Evolutionary conservation across 768 basidiomycete genomes (phyloP).

Genomic region (Pleurotus djamor): DNA sequence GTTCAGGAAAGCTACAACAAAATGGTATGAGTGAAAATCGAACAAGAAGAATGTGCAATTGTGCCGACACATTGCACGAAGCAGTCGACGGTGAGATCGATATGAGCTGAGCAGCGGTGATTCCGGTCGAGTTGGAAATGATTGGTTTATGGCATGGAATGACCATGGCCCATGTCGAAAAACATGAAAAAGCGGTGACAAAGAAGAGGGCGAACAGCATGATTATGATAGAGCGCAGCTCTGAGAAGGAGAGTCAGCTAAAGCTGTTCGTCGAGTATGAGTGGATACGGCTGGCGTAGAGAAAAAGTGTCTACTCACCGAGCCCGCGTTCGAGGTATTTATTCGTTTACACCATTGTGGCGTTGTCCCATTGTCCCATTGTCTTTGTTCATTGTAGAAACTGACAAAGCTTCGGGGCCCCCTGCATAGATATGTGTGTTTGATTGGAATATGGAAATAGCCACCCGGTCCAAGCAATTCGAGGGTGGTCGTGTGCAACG

Average conservation of each 20-base stretch:
- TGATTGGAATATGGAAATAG: too few relatives aligned
- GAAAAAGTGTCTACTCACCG: too few relatives aligned
- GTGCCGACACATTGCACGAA: constrained; percentile 2
- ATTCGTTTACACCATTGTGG: too few relatives aligned
- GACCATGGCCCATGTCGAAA: not conserved
- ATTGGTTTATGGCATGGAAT: constrained; percentile 1
- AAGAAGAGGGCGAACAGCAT: not conserved
- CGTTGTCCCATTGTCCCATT: too few relatives aligned
- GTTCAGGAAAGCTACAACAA: constrained; percentile 2
- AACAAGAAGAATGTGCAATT: not conserved
- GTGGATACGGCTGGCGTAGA: too few relatives aligned
- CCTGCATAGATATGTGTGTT: too few relatives aligned
- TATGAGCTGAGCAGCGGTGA: not conserved
- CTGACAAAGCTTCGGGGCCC: too few relatives aligned
- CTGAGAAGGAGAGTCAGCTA: not conserved
- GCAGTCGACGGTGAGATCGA: not conserved
- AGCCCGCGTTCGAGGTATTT: too few relatives aligned
- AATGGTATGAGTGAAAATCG: not conserved
- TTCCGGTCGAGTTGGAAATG: not conserved
- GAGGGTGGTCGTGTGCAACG: too few relatives aligned
- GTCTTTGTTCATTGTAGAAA: too few relatives aligned
- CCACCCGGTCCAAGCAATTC: too few relatives aligned
- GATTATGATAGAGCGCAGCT: not conserved
- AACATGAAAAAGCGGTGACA: not conserved
- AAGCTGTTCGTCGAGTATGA: too few relatives aligned